These are phyloP conservation scores for Mediolabrus comicus DNA, from an alignment of 108 stramenopile genomes.

Conservation along the genomic window DNA sequence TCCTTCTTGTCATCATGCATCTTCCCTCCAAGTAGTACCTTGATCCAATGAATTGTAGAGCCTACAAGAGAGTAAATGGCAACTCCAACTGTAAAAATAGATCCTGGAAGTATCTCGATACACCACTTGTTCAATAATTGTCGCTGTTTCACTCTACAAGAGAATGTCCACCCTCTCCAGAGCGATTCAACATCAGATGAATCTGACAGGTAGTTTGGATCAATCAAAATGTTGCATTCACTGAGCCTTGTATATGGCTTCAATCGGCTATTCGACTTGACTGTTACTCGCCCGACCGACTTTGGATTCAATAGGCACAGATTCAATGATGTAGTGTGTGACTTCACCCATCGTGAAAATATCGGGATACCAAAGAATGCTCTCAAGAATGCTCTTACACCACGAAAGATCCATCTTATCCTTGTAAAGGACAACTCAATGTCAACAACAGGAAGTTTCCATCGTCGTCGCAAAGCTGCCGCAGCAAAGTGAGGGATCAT, in stretches of 20 bases:
- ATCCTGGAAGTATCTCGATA: conserved; percentile 35
- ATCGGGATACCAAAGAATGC: not conserved
- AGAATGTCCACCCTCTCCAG: conserved; percentile 29
- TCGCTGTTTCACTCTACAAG: conserved; percentile 11
- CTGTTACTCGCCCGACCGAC: conserved; percentile 28
- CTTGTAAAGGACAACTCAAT: conserved; percentile 3
- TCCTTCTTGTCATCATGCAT: not conserved
- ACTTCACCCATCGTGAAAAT: conserved; percentile 23
- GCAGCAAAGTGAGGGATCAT: conserved; percentile 49
- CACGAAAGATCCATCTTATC: conserved; percentile 1
- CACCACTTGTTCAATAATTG: conserved; percentile 1
- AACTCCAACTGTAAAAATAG: not conserved
- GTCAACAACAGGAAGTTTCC: conserved; percentile 7
- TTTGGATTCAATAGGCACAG: conserved; percentile 45
- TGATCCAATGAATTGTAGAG: conserved; percentile 8
- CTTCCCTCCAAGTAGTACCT: not conserved
- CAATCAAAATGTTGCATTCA: conserved; percentile 43
- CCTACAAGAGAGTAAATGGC: not conserved
- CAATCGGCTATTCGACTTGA: conserved; percentile 17
- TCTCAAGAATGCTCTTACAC: conserved; percentile 1
- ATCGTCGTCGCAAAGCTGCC: conserved; percentile 23
- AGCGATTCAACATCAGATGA: conserved; percentile 47
- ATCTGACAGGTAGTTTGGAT: conserved; percentile 60
- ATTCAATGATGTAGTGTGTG: conserved; percentile 31
- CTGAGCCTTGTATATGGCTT: conserved; percentile 29